A percentile compares a stretch with the other conserved stretches of the same genome.
Conservation (phyloP, 768 basidiomycete genomes). For the Psilocybe sp. region DNA sequence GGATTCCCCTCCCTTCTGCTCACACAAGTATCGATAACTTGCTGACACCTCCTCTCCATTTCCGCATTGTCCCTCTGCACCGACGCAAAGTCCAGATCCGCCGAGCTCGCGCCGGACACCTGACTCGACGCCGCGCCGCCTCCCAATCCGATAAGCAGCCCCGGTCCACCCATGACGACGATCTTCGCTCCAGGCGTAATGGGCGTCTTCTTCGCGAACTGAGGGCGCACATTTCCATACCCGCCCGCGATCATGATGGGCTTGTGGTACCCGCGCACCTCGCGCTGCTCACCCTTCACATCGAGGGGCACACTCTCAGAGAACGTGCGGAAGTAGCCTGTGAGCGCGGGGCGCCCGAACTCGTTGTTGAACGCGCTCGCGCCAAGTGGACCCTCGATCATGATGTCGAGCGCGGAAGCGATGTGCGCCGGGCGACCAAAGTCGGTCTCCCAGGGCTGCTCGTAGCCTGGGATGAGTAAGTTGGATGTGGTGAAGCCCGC, state of each 20-base stretch:
- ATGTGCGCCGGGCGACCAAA: conserved; percentile 90
- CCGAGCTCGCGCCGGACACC: conserved; percentile 85
- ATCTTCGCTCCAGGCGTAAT: conserved; percentile 85
- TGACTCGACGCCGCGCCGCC: conserved; percentile 97
- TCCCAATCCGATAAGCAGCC: conserved; percentile 93
- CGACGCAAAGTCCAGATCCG: conserved; percentile 94
- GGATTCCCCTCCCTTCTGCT: conserved; percentile 59
- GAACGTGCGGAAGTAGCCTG: conserved; percentile 96
- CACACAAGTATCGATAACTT: conserved; percentile 93
- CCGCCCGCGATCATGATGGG: conserved; percentile 99
- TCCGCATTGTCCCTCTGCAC: conserved; percentile 98
- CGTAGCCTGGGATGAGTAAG: conserved; percentile 85
- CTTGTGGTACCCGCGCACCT: conserved; percentile 96
- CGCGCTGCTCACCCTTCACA: conserved; percentile 42
- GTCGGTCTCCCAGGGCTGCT: conserved; percentile 95
- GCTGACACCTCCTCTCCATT: conserved; percentile 96
- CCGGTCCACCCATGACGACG: conserved; percentile 92
- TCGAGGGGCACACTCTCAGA: conserved; percentile 67
- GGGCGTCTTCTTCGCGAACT: conserved; percentile 73
- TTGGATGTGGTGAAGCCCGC: conserved; percentile 93
- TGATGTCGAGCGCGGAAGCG: conserved; percentile 91
- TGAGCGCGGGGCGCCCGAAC: conserved; percentile 89
- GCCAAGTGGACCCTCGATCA: conserved; percentile 94
- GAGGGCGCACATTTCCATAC: conserved; percentile 86
- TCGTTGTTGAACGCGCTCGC: conserved; percentile 98